Evolutionary conservation across 306 rosid genomes (phyloP).

Genomic region (Dicorynia guianensis): DNA sequence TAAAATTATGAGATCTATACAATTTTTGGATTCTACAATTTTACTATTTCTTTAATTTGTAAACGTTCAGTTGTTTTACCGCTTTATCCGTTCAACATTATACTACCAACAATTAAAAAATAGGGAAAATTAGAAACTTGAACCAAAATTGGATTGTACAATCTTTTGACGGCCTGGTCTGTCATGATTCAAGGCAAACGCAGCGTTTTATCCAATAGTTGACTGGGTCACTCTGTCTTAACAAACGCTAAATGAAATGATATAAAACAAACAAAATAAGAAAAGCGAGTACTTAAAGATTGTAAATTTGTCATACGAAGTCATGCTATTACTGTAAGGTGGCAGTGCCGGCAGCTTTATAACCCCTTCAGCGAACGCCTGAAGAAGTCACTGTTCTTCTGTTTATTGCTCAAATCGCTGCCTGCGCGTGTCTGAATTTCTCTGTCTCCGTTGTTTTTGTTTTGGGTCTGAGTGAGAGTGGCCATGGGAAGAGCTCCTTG

Average conservation of each 20-base stretch:
- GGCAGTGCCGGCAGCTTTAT: constrained; percentile 48
- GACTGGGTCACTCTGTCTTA: constrained; percentile 47
- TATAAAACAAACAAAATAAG: background rate
- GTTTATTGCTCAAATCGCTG: background rate
- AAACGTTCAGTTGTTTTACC: too few relatives aligned
- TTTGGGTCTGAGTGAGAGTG: constrained; percentile 8
- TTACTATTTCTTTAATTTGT: too few relatives aligned
- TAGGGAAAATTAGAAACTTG: background rate
- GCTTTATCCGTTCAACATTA: too few relatives aligned
- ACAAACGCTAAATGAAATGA: background rate
- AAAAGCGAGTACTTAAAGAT: too few relatives aligned
- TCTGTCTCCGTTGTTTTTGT: background rate
- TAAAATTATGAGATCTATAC: too few relatives aligned
- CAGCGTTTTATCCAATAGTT: constrained; percentile 34
- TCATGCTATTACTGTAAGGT: constrained; percentile 26
- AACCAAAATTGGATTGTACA: background rate
- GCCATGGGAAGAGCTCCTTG: constrained; percentile 96
- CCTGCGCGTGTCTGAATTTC: too few relatives aligned
- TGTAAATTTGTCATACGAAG: constrained; percentile 3
- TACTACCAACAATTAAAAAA: background rate
- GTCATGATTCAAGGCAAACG: constrained; percentile 1
- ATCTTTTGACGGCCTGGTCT: constrained; percentile 7
- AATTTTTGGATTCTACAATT: too few relatives aligned
- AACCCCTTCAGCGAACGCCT: constrained; percentile 33
- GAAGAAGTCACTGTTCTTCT: constrained; percentile 6